phyloP scores from a whole-genome alignment of 768 basidiomycete species.

The Rubroboletus satanas region DNA sequence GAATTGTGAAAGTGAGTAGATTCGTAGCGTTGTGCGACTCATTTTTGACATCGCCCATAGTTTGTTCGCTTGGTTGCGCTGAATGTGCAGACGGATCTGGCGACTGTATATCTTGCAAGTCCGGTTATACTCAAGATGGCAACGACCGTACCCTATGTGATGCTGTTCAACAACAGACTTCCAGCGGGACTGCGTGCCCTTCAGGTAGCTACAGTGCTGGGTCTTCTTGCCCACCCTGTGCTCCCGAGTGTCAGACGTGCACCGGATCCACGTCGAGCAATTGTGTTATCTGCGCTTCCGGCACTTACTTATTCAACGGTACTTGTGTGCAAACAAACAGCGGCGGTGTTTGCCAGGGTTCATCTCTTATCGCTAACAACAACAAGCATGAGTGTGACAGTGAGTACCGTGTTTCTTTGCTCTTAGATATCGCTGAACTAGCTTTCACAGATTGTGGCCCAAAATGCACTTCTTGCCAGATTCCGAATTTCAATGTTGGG shows the following conservation, averaged over 20 bases:
- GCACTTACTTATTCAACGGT: conserved; percentile 62
- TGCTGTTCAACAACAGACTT: conserved; percentile 46
- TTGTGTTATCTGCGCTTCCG: conserved; percentile 65
- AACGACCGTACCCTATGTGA: conserved; percentile 68
- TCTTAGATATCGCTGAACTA: neutral
- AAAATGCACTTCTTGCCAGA: conserved; percentile 75
- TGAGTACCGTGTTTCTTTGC: conserved; percentile 28
- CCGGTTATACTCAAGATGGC: conserved; percentile 64
- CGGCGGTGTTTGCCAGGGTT: conserved; percentile 70
- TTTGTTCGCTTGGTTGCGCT: conserved; percentile 71
- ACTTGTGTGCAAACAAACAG: conserved; percentile 62
- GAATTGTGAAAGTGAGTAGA: conserved; percentile 61
- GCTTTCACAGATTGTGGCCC: conserved; percentile 66
- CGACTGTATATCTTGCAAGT: conserved; percentile 65
- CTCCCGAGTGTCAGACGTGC: conserved; percentile 68
- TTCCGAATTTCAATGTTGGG: conserved; percentile 63
- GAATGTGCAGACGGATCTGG: conserved; percentile 67
- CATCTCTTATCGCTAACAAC: conserved; percentile 73
- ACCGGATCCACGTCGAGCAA: conserved; percentile 61
- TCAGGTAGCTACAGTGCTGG: conserved; percentile 61
- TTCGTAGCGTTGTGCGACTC: neutral
- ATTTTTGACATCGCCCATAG: conserved; percentile 31
- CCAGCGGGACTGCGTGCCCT: conserved; percentile 56
- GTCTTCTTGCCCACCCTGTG: conserved; percentile 53
- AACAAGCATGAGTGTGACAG: conserved; percentile 81